A percentile compares a stretch with the other conserved stretches of the same genome.
phyloP scores from a whole-genome alignment of 2,329 filamentous ascomycete genomes.

The Colletotrichum sp. region DNA sequence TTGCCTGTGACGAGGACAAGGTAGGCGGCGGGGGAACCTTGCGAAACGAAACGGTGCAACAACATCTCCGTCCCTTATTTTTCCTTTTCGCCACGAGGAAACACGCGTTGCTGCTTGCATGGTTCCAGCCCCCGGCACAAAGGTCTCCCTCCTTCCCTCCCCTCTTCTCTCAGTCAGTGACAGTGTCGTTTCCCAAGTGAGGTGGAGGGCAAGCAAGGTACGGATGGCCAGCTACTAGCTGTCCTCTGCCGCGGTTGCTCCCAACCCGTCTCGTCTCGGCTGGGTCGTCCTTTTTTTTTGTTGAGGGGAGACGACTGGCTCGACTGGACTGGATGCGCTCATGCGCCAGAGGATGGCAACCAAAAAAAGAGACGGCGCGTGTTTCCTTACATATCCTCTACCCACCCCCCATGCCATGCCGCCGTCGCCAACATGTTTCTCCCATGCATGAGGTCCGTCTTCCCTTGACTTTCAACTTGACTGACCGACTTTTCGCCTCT shows the following conservation, averaged over 20 bases:
- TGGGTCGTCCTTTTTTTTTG: neutral
- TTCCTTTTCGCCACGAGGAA: slow-evolving; percentile 7
- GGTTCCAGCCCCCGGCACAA: neutral
- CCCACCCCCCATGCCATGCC: neutral
- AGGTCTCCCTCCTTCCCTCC: neutral
- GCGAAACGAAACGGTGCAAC: slow-evolving; percentile 15
- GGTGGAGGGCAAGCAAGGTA: neutral
- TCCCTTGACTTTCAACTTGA: neutral
- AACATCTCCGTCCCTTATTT: neutral
- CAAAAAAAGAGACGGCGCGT: neutral
- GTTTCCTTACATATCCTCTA: neutral
- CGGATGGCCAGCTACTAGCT: neutral
- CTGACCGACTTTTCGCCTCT: slow-evolving; percentile 16
- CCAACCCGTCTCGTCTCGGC: neutral
- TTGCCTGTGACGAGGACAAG: neutral
- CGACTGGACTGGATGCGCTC: neutral
- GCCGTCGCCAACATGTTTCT: slow-evolving; percentile 12
- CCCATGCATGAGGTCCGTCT: slow-evolving; percentile 1
- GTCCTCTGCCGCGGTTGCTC: neutral
- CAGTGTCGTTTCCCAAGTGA: neutral
- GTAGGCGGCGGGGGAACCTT: neutral
- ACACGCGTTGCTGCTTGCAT: neutral
- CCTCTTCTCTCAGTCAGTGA: neutral
- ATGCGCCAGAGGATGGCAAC: neutral
- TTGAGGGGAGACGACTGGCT: neutral